Base-by-base conservation (phyloP, 441 rosid species). In the Erodium texanum region DNA sequence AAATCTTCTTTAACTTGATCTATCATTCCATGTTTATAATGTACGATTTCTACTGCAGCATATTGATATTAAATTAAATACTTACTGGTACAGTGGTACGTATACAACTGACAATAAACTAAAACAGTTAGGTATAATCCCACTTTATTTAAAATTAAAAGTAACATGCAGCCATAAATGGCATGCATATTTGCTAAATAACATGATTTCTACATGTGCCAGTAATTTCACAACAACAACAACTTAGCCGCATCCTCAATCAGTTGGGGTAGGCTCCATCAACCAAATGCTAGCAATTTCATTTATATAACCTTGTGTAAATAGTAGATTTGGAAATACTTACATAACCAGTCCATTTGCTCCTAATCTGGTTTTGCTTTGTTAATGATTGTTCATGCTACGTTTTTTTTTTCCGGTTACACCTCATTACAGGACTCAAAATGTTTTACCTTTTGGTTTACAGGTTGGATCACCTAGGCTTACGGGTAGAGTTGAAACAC, bases 381-480 rank as follows among this genome's bases (percentile, higher is more conserved):
- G 56, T 12, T n/a, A 48, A 48, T 2, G 7, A 27, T n/a, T 48
- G 5, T 14, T 12, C 56, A 2, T 48, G 56, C 11, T 48, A 48
- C 11, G 2, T 48, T 4, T 48, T n/a, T 15, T 19, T 1, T 48
- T n/a, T n/a, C n/a, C n/a, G n/a, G 56, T 48, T 48, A 48, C 56
- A 14, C 18, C 16, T 48, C 56, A 14, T 48, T 48, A 48, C 56
- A 48, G 18, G 11, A 48, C 56, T 48, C 16, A 48, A 48, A n/a
- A 12, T 48, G 56, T 48, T 15, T 15, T 48, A n/a, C 56, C 56
- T 48, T n/a, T 3, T 48, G 56, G 19, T 15, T 15, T 76, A 75
- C 73, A 82, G 91, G 83, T 72, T 54, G 65, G 67, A 74, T 41
- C 66, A 38, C 67, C 78, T 71, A 68, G 66, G 71, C 69, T 66